Base-by-base conservation (phyloP, 768 basidiomycete genomes). In the Collybia sordida region DNA sequence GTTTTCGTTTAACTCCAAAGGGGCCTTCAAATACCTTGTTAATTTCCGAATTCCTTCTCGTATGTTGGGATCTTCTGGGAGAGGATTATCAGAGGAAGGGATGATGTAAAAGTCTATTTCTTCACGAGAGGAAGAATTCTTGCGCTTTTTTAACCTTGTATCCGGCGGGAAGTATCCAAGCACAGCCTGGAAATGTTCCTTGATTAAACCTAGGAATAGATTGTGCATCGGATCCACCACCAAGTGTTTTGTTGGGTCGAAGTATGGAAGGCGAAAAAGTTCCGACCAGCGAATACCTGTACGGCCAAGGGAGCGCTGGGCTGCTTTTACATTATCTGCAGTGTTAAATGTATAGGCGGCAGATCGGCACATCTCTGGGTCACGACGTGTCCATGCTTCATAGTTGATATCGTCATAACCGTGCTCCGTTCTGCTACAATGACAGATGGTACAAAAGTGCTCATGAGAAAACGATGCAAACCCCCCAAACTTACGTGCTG, bases 151-250 rank as follows among this genome's bases (percentile, higher is more conserved):
- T n/a, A n/a, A n/a, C n/a, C n/a, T n/a, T n/a, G n/a, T n/a, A n/a
- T n/a, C n/a, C n/a, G n/a, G n/a, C n/a, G n/a, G n/a, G n/a, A n/a
- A n/a, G n/a, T n/a, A n/a, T n/a, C n/a, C n/a, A n/a, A 53, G 28
- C 18, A 48, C 21, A 18, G 35, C 41, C 24, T 18, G 22, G 17
- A 42, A 42, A 42, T 42, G 41, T 8, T 25, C 24, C 41, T 42
- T 23, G 41, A 27, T 18, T 23, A 42, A 27, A 23, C 41, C 41
- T 42, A 65, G 51, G 18, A 53, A 49, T 14, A 60, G 38, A 24
- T 49, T 42, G 44, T 69, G 67, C 68, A 69, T 69, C n/a, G 61
- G 23, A 35, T 69, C 68, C 11, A 64, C 45, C 14, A 58, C 46
- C 0, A 53, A 44, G n/a, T 50, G 55, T 3, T 18, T 51, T 12